Evolutionary conservation across 2,329 filamentous ascomycete species (phyloP), one percentile per base, ranked within the genome.

Genomic region (Penicillium sp.): DNA sequence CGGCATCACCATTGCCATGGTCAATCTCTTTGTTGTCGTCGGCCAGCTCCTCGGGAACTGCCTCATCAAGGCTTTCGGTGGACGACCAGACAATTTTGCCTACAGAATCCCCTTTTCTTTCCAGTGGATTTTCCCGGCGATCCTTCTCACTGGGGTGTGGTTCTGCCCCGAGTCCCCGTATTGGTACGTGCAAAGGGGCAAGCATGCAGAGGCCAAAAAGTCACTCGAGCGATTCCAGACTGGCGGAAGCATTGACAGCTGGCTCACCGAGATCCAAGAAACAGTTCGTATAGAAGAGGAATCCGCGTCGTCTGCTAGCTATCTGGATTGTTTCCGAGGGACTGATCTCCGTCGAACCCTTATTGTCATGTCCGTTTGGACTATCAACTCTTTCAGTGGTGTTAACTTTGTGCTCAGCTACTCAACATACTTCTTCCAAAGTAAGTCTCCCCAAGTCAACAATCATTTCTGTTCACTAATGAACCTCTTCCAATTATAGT

Each of bases 271-370:
- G 31, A 53, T 56, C 37, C 49, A 56, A 38, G 54, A 56, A 31
- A 56, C 54, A 16, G 38, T 53, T 11, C 54, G 54, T 20, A 53
- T 53, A 24, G 54, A 56, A 47, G 42, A 53, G 20, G 54, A 56
- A 44, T 53, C 43, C 4, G 43, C 54, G 11, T 24, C 22, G 0
- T 53, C 50, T 10, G 42, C 42, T 11, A 13, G 50, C 7, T 53
- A 53, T 22, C 3, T 53, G 22, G 56, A 58, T 47, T 58, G 56
- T 40, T 58, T 58, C 56, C 37, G 48, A n/a, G 56, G 56, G 16
- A 37, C 43, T 22, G 48, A 58, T 26, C 56, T 51, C 5, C 52
- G 56, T 29, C 47, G 56, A 9, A 55, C 53, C 1, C n/a, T 55
- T 38, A 56, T 58, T 34, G 13, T 48, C 13, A 48, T 51, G 18